Conservation (phyloP, 1,139 yeast genomes). For the Saccharomyces hybrid region DNA sequence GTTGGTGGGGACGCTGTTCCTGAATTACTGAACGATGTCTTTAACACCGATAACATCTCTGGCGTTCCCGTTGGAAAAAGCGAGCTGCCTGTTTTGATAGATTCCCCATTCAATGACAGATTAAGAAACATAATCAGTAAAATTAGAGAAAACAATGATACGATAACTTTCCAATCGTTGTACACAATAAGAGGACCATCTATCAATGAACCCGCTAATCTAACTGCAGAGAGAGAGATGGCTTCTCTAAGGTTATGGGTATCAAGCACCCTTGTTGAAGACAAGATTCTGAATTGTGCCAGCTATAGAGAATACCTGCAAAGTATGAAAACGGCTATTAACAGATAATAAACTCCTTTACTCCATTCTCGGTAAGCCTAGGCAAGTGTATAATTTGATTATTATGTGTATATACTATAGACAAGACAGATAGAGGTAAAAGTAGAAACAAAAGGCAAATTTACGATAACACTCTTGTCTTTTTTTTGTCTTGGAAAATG, state of each 20-base stretch:
- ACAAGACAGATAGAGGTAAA: neutral
- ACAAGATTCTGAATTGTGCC: slow-evolving; percentile 65
- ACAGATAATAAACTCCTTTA: slow-evolving; percentile 14
- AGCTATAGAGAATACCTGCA: slow-evolving; percentile 82
- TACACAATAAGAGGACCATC: slow-evolving; percentile 90
- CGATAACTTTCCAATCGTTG: slow-evolving; percentile 72
- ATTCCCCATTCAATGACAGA: slow-evolving; percentile 69
- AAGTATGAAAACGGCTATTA: slow-evolving; percentile 29
- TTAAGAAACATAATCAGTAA: slow-evolving; percentile 78
- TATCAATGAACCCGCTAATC: slow-evolving; percentile 59
- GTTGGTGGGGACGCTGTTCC: slow-evolving; percentile 95
- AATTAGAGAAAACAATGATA: slow-evolving; percentile 72
- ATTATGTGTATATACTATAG: neutral
- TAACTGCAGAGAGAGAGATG: slow-evolving; percentile 63
- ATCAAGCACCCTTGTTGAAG: slow-evolving; percentile 82
- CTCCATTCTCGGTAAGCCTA: neutral
- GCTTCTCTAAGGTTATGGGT: slow-evolving; percentile 91
- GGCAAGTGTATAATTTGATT: neutral
- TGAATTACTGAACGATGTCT: slow-evolving; percentile 77
- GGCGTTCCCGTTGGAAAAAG: slow-evolving; percentile 81
- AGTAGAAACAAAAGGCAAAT: neutral
- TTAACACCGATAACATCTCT: slow-evolving; percentile 69
- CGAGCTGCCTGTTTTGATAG: slow-evolving; percentile 77
- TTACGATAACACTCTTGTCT: no score
- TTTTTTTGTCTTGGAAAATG: neutral